Evolutionary conservation across 2,329 filamentous ascomycete species (phyloP).

Genomic region (Ophiostoma quercus): DNA sequence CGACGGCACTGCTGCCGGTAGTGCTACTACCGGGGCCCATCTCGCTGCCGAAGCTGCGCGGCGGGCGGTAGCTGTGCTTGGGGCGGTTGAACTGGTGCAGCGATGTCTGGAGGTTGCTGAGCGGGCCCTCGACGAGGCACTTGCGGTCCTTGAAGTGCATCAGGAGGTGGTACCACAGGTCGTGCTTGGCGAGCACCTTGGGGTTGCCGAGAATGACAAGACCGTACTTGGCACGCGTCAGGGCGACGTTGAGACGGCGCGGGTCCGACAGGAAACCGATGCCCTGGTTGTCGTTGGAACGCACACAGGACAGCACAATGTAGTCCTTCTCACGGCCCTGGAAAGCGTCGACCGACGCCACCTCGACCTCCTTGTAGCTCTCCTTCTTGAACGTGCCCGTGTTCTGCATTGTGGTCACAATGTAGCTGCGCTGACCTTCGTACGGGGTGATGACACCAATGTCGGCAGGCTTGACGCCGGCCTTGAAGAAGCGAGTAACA

Average conservation of each 20-base stretch:
- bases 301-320: constrained; percentile 94
- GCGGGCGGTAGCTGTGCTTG: constrained; percentile 87
- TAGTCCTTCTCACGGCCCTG: constrained; percentile 99
- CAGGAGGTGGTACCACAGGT: constrained; percentile 92
- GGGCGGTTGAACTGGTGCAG: constrained; percentile 91
- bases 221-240: constrained; percentile 95
- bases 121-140: constrained; percentile 89
- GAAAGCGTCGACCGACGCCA: constrained; percentile 97
- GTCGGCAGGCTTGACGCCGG: constrained; percentile 84
- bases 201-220: constrained; percentile 95
- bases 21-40: constrained; percentile 29
- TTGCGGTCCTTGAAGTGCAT: constrained; percentile 96
- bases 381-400: constrained; percentile 98
- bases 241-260: constrained; percentile 90
- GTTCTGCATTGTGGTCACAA: constrained; percentile 99
- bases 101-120: constrained; percentile 93
- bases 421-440: constrained; percentile 95
- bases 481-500: constrained; percentile 97
- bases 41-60: constrained; percentile 64
- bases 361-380: constrained; percentile 96
- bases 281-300: constrained; percentile 97
- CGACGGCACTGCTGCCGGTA: constrained; percentile 30
- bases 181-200: constrained; percentile 95
- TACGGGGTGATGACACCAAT: constrained; percentile 99
- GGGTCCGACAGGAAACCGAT: constrained; percentile 98